Percentiles rank a stretch among this genome's conserved stretches.
These are phyloP conservation scores for Clitoria ternatea DNA, from an alignment of 306 rosid genomes.

Conservation along the genomic window DNA sequence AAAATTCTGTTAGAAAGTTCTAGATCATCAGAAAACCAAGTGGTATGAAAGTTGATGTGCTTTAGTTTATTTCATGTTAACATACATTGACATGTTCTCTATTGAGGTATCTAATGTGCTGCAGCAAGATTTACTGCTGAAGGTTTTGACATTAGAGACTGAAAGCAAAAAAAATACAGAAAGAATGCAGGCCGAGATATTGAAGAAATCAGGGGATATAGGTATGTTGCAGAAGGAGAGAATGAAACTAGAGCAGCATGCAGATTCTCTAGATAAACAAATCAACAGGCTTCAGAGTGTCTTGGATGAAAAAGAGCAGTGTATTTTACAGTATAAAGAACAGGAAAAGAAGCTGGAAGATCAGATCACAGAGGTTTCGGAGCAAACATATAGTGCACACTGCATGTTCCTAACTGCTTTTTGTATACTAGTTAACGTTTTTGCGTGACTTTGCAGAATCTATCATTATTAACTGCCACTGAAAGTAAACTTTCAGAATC, in stretches of 20 bases:
- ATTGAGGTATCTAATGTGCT: conserved; percentile 28
- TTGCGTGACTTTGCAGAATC: conserved; percentile 52
- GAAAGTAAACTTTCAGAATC: conserved; percentile 74
- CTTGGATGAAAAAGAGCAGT: conserved; percentile 65
- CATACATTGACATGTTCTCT: conserved; percentile 17
- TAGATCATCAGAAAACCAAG: conserved; percentile 62
- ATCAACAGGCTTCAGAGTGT: conserved; percentile 36
- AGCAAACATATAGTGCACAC: conserved; percentile 23
- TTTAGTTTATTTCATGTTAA: conserved; percentile 11
- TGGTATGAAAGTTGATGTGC: conserved; percentile 43
- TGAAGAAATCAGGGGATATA: conserved; percentile 61
- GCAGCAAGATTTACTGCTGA: conserved; percentile 72
- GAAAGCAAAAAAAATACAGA: conserved; percentile 57
- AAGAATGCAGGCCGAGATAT: conserved; percentile 57
- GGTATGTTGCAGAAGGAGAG: conserved; percentile 50
- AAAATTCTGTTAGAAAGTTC: conserved; percentile 47
- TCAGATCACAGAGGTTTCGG: conserved; percentile 61
- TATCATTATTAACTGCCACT: conserved; percentile 43
- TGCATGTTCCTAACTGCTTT: conserved; percentile 11
- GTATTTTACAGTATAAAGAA: conserved; percentile 51
- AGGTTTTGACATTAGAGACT: conserved; percentile 58
- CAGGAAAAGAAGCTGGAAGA: conserved; percentile 71
- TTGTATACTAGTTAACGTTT: conserved; percentile 10
- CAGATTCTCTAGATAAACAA: conserved; percentile 57
- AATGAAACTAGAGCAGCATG: conserved; percentile 49